phyloP scores from a whole-genome alignment of 495 filamentous ascomycete genomes.

The Staphylotrichum tortipilum region DNA sequence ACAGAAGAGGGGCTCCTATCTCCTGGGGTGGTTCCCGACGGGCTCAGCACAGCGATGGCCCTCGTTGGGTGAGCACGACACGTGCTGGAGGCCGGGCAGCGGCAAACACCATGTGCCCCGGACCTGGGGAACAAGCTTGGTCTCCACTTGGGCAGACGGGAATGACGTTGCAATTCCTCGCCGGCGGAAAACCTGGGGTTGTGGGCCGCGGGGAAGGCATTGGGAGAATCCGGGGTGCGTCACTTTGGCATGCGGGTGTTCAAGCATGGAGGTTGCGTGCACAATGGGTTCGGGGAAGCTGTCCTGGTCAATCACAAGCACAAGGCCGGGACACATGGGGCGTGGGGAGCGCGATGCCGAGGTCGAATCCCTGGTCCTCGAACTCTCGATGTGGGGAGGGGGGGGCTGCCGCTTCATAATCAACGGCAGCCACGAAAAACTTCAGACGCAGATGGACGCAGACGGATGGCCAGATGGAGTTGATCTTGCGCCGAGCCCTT shows the following conservation, averaged over 20 bases:
- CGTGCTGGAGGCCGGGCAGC: too few relatives aligned
- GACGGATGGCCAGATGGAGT: too few relatives aligned
- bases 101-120: too few relatives aligned
- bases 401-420: background rate
- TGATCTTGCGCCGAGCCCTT: too few relatives aligned
- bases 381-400: background rate
- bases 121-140: too few relatives aligned
- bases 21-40: too few relatives aligned
- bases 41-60: too few relatives aligned
- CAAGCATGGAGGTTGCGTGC: too few relatives aligned
- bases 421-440: background rate
- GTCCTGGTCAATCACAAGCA: background rate
- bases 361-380: background rate
- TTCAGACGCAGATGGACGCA: too few relatives aligned
- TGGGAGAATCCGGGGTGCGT: conserved; percentile 2
- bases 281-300: background rate
- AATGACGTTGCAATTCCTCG: background rate
- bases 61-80: too few relatives aligned
- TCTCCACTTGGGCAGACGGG: background rate
- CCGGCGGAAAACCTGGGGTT: background rate
- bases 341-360: background rate
- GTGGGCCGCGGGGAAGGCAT: background rate
- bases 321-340: background rate
- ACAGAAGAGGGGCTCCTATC: background rate
- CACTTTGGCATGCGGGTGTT: background rate